Percentiles rank a stretch among this genome's conserved stretches.
Evolutionary conservation across 306 rosid genomes (phyloP).

Genomic region (Corylus heterophylla): DNA sequence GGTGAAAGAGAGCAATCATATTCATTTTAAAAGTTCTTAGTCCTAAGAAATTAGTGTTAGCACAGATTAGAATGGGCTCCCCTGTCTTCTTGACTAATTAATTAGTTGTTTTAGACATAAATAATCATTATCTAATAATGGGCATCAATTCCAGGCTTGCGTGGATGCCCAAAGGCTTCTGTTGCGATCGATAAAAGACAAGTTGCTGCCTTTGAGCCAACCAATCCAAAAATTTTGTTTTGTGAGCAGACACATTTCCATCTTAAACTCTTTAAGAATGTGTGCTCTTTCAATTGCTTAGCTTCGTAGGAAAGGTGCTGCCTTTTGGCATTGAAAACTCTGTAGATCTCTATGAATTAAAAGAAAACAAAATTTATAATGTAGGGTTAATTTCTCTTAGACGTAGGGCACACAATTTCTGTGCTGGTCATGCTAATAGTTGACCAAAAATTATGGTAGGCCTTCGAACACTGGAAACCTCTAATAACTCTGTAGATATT

Average conservation of each 20-base stretch:
- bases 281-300: not conserved
- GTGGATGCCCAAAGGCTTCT: not conserved
- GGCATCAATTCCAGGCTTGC: not conserved
- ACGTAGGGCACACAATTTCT: too few species aligned
- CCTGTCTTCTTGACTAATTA: not conserved
- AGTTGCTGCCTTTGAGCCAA: not conserved
- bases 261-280: not conserved
- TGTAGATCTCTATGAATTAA: too few species aligned
- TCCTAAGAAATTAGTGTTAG: not conserved
- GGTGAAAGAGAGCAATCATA: too few species aligned
- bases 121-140: not conserved
- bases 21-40: not conserved
- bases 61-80: not conserved
- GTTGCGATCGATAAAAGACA: not conserved
- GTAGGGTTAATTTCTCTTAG: too few species aligned
- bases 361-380: too few species aligned
- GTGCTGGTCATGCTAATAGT: too few species aligned
- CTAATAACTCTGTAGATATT: too few species aligned
- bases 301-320: not conserved
- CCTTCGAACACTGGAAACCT: too few species aligned
- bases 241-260: too few species aligned
- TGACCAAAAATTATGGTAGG: too few species aligned
- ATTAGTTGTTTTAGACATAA: not conserved
- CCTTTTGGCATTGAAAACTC: conserved; percentile 12
- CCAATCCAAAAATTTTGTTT: not conserved